Conservation (phyloP, 2,329 filamentous ascomycete genomes). For the Didymellaceae sp. region DNA sequence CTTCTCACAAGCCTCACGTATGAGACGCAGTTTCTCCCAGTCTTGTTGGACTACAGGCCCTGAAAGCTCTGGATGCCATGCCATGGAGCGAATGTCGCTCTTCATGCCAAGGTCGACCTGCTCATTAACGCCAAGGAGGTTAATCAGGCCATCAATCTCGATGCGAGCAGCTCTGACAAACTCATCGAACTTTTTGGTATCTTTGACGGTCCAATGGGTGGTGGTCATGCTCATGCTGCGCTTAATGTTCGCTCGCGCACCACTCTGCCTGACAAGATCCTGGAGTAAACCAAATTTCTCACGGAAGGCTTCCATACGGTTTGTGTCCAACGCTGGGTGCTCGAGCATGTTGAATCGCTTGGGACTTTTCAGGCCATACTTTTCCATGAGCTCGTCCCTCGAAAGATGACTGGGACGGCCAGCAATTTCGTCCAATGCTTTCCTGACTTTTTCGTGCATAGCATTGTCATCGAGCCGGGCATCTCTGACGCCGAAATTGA, state of each 20-base stretch:
- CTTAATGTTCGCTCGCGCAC: conserved; percentile 41
- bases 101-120: conserved; percentile 53
- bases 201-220: conserved; percentile 52
- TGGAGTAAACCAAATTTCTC: conserved; percentile 53
- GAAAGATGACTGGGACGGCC: conserved; percentile 50
- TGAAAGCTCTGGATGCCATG: conserved; percentile 56
- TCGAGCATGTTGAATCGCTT: conserved; percentile 47
- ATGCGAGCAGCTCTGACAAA: conserved; percentile 51
- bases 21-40: conserved; percentile 52
- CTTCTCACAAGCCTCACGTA: conserved; percentile 51
- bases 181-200: conserved; percentile 49
- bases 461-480: conserved; percentile 50
- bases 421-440: conserved; percentile 53
- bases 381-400: conserved; percentile 54
- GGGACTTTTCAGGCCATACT: conserved; percentile 54
- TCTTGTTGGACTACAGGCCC: conserved; percentile 40
- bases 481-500: conserved; percentile 54
- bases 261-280: conserved; percentile 46
- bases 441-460: conserved; percentile 48
- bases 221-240: conserved; percentile 45
- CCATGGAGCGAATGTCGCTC: conserved; percentile 55
- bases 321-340: conserved; percentile 53
- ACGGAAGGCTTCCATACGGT: conserved; percentile 54
- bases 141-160: conserved; percentile 54
- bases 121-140: conserved; percentile 52